phyloP scores from a whole-genome alignment of 2,329 filamentous ascomycete genomes.

The Sclerotinia minor region DNA sequence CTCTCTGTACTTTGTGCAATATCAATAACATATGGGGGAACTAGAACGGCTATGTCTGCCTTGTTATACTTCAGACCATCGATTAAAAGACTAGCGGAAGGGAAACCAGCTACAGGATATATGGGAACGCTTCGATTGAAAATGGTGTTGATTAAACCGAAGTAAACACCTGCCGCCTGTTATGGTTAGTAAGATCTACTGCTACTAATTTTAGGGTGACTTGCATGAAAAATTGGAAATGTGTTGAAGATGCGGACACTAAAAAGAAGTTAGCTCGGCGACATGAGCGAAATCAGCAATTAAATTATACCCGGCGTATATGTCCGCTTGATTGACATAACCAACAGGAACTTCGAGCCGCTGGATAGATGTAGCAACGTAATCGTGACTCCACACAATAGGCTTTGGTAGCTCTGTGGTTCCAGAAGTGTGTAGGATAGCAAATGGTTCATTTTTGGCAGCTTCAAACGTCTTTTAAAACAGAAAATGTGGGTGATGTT shows the following conservation, averaged over 20 bases:
- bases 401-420: conserved; percentile 18
- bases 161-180: conserved; percentile 16
- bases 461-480: no score
- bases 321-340: conserved; percentile 4
- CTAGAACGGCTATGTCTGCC: conserved; percentile 19
- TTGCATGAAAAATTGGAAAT: conserved; percentile 20
- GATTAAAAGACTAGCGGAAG: conserved; percentile 12
- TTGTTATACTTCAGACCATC: conserved; percentile 18
- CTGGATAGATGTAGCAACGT: not conserved
- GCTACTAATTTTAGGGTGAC: not conserved
- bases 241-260: conserved; percentile 18
- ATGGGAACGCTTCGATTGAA: not conserved
- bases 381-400: conserved; percentile 18
- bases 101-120: conserved; percentile 9
- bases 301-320: conserved; percentile 5
- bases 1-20: conserved; percentile 1
- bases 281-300: no score
- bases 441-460: no score
- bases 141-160: not conserved
- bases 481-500: no score
- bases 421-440: conserved; percentile 7
- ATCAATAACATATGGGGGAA: conserved; percentile 14
- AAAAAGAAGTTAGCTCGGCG: not conserved
- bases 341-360: not conserved
- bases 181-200: not conserved